These are phyloP conservation scores for Graphilbum sp. DNA, from an alignment of 2,329 filamentous ascomycete genomes.

Conservation along the genomic window DNA sequence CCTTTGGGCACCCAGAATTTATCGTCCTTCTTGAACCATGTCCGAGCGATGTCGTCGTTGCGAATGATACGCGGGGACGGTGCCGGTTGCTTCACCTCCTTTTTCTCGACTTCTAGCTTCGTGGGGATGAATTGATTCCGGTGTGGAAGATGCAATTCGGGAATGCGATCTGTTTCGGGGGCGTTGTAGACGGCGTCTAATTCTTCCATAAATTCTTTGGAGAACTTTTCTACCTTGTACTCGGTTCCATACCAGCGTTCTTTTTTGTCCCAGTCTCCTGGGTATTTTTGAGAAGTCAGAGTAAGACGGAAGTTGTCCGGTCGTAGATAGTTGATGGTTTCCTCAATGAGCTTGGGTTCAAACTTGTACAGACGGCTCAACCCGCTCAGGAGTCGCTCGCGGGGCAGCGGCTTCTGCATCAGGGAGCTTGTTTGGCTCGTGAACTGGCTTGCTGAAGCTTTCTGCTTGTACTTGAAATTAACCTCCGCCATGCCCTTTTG, in stretches of 20 bases:
- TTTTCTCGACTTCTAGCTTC: slow-evolving; percentile 87
- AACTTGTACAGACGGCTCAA: slow-evolving; percentile 64
- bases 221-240: slow-evolving; percentile 69
- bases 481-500: slow-evolving; percentile 82
- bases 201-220: slow-evolving; percentile 55
- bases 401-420: slow-evolving; percentile 82
- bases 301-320: slow-evolving; percentile 83
- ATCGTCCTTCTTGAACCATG: slow-evolving; percentile 98
- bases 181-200: slow-evolving; percentile 48
- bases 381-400: slow-evolving; percentile 77
- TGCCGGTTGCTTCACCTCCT: slow-evolving; percentile 61
- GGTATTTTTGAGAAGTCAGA: slow-evolving; percentile 68
- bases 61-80: slow-evolving; percentile 67
- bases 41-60: slow-evolving; percentile 62
- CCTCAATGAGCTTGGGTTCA: slow-evolving; percentile 57
- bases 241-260: slow-evolving; percentile 98
- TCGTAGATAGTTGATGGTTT: slow-evolving; percentile 55
- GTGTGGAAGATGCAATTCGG: slow-evolving; percentile 70
- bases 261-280: slow-evolving; percentile 69
- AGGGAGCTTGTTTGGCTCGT: slow-evolving; percentile 69
- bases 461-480: slow-evolving; percentile 89
- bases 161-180: slow-evolving; percentile 39
- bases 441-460: slow-evolving; percentile 76
- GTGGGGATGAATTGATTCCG: slow-evolving; percentile 93
- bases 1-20: slow-evolving; percentile 97